These are phyloP conservation scores for Medicago ruthenica DNA, from an alignment of 306 rosid genomes.

Conservation along the genomic window DNA sequence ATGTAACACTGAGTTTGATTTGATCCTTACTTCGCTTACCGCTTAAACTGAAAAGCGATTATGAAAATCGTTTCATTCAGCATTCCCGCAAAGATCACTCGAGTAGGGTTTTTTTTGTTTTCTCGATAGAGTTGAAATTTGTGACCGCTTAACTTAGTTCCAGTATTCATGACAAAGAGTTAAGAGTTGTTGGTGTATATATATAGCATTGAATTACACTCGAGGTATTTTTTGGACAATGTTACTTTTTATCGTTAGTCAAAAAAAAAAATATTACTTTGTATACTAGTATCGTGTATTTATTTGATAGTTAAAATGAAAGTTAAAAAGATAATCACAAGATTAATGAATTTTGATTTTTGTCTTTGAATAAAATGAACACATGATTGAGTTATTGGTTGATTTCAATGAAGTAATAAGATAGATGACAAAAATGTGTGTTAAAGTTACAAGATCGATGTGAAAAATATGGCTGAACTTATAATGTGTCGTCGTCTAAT, in stretches of 20 bases:
- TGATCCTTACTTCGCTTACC: background rate
- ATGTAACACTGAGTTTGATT: slow-evolving; percentile 6
- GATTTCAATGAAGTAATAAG: background rate
- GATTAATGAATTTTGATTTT: no score
- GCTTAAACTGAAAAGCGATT: background rate
- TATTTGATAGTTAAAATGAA: background rate
- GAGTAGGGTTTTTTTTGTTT: slow-evolving; percentile 1
- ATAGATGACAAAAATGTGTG: background rate
- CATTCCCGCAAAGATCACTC: slow-evolving; percentile 1
- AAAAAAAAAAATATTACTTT: no score
- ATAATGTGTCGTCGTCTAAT: background rate
- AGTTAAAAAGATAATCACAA: no score
- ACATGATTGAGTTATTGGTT: background rate
- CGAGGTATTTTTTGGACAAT: background rate
- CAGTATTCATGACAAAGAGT: background rate
- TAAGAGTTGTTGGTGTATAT: background rate
- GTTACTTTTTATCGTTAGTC: no score
- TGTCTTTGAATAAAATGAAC: no score
- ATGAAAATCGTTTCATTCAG: background rate
- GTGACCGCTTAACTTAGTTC: slow-evolving; percentile 2
- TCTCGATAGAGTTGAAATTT: background rate
- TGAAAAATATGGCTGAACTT: background rate
- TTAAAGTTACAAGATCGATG: background rate
- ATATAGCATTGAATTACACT: background rate
- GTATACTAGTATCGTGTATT: no score